Base-by-base conservation (phyloP, 2,329 filamentous ascomycete genomes). In the Aspergillus sp. region DNA sequence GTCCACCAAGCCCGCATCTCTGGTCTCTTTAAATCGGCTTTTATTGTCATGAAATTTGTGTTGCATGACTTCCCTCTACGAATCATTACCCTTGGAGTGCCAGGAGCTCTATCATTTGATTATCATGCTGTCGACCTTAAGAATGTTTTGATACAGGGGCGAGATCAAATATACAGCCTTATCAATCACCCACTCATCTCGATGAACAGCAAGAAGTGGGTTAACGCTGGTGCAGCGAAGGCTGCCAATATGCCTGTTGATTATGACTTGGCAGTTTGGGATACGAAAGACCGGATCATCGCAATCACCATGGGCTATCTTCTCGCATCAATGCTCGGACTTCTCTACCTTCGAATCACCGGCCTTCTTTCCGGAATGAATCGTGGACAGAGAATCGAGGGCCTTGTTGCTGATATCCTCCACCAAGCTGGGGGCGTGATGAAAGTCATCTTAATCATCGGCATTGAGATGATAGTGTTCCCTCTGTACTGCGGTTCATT, bases 391-490 rank as follows among this genome's bases (percentile, higher is more conserved):
- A 74, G 73, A 48, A 67, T 80, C 4, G 90, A 97, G 64, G 86
- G 85, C 6, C 67, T 96, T 34, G 54, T 71, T 46, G 85, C 91
- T 26, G 91, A 97, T 50, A 77, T 84, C 1, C 75, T 98, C 19
- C 85, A 90, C 50, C 94, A 98, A 74, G 93, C 93, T 38, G 94
- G 93, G 34, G 93, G 94, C 10, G 91, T 98, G 7, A 83, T 96
- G 75, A 98, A 98, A 66, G 93, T 98, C 19, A 95, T 98, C 40
- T 72, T 97, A 48, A 97, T 98, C 58, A 98, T 98, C 53, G 93
- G 90, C 52, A 98, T 98, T 57, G 93, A 98, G 70, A 98, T 98
- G 93, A 83, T 98, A 31, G 83, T 90, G 6, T 98, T 98, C 60
- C 93, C 93, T 0, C 75, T 98, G 1, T 98, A 98, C 65, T 98